Conservation (phyloP, 2,329 filamentous ascomycete species). For the Cladosporium velox region DNA sequence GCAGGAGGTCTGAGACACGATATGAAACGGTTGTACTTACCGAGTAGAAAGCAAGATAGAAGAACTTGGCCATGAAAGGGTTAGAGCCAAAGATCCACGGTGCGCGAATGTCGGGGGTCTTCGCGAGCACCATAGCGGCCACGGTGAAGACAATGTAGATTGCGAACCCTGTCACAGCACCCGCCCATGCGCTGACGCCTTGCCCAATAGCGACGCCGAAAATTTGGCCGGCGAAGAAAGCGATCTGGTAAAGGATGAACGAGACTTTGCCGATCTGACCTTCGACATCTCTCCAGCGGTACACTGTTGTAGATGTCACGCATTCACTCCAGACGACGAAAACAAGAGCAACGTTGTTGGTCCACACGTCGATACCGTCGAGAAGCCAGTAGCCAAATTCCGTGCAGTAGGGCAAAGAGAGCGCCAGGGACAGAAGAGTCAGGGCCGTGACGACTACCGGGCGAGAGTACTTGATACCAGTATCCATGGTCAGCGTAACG, state of each 20-base stretch:
- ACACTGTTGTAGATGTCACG: slow-evolving; percentile 55
- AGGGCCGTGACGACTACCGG: slow-evolving; percentile 53
- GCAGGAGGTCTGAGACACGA: not conserved
- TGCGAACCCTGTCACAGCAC: slow-evolving; percentile 53
- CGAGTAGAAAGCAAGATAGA: slow-evolving; percentile 60
- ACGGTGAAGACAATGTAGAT: slow-evolving; percentile 50
- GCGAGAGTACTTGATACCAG: slow-evolving; percentile 51
- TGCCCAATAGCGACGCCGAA: slow-evolving; percentile 56
- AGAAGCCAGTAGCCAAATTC: slow-evolving; percentile 60
- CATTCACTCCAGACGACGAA: slow-evolving; percentile 58
- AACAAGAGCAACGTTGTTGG: slow-evolving; percentile 57
- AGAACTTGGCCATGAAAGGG: slow-evolving; percentile 42
- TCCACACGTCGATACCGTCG: slow-evolving; percentile 57
- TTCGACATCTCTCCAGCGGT: slow-evolving; percentile 54
- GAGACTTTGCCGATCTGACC: slow-evolving; percentile 48
- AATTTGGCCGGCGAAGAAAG: slow-evolving; percentile 57
- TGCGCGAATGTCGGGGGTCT: slow-evolving; percentile 45
- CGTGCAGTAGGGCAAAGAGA: slow-evolving; percentile 60
- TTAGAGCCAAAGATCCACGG: slow-evolving; percentile 48
- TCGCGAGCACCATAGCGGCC: slow-evolving; percentile 45
- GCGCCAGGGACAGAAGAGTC: slow-evolving; percentile 54
- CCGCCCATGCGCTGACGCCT: slow-evolving; percentile 52
- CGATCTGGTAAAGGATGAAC: slow-evolving; percentile 51
- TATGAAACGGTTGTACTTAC: slow-evolving; percentile 41
- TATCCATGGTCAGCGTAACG: slow-evolving; percentile 57